These are phyloP conservation scores for Phycomyces blakesleeanus DNA, from an alignment of 192 early-diverging fungal species.

Conservation along the genomic window DNA sequence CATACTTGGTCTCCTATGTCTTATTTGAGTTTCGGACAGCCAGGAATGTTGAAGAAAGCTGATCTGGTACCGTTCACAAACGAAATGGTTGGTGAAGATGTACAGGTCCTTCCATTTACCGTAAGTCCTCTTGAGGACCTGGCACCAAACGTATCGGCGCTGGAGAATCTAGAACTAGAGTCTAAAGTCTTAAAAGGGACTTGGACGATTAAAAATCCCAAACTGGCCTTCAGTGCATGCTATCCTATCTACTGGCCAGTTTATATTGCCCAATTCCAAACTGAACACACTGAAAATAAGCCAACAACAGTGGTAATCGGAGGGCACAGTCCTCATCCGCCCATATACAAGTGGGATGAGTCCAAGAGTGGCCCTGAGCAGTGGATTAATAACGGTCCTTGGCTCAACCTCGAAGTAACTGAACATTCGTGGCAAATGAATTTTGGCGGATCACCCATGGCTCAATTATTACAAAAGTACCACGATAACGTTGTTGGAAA, in stretches of 20 bases:
- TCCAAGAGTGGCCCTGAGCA: background rate
- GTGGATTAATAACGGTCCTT: constrained; percentile 32
- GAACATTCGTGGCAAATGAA: constrained; percentile 25
- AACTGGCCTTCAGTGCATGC: constrained; percentile 15
- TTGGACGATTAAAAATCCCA: background rate
- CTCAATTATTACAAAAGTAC: constrained; percentile 7
- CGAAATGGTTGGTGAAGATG: constrained; percentile 3
- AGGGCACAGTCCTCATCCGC: constrained; percentile 22
- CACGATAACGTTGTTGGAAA: constrained; percentile 8
- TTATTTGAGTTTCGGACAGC: constrained; percentile 26
- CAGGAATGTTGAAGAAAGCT: constrained; percentile 1
- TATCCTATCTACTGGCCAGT: constrained; percentile 37
- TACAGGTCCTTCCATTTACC: constrained; percentile 31
- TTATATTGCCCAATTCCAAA: constrained; percentile 28
- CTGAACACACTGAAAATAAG: background rate
- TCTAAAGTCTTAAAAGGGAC: background rate
- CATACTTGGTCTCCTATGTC: constrained; percentile 25
- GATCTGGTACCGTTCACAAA: constrained; percentile 15
- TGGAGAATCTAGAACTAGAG: background rate
- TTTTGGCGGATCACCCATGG: background rate
- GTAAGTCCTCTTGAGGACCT: constrained; percentile 18
- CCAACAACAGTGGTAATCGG: constrained; percentile 21
- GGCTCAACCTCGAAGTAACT: constrained; percentile 26
- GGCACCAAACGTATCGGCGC: background rate
- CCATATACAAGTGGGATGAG: constrained; percentile 24